Base-by-base conservation (phyloP, 2,329 filamentous ascomycete genomes). In the Botrytis hyacinthi region DNA sequence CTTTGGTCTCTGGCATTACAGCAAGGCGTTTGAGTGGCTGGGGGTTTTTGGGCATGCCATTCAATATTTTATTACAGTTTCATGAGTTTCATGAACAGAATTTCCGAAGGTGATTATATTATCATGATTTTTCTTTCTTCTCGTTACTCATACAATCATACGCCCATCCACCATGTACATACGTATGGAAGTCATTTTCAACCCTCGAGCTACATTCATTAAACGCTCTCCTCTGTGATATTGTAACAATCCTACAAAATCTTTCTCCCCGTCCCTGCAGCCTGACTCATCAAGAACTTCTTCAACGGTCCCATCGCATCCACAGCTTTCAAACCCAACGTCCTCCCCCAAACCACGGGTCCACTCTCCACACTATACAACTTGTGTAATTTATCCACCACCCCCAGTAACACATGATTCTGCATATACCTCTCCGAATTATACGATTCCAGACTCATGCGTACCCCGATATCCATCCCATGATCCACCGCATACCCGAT, bases 321-420 rank as follows among this genome's bases (percentile, higher is more conserved):
- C 75, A 98, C 92, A 12, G 92, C 89, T 75, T 86, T 88, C 75
- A 98, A 82, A 0, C 95, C 95, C 65, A 94, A 80, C 71, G 93
- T 95, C 75, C 95, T 87, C 69, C 95, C 85, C 78, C 92, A 91
- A 29, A 97, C 92, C 48, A 98, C 83, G 1, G 94, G 94, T 0
- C 93, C 93, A 75, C 88, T 90, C 35, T 90, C 90, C 0, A 93
- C 89, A n/a, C 91, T 92, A 82, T 97, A 98, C 61, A 98, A 84
- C 84, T 95, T 97, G 83, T 98, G 94, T 78, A 98, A 85, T 84
- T 98, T 95, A 83, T 98, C 95, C 77, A 90, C 93, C 63, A 92
- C 92, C 73, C 90, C 95, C 71, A 95, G 86, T 82, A 97, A 87
- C 74, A 91, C 87, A 76, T 92, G 92, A 82, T 98, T 98, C 59